These are phyloP conservation scores for Aspergillus neoniger DNA, from an alignment of 2,329 filamentous ascomycete species.

Conservation along the genomic window DNA sequence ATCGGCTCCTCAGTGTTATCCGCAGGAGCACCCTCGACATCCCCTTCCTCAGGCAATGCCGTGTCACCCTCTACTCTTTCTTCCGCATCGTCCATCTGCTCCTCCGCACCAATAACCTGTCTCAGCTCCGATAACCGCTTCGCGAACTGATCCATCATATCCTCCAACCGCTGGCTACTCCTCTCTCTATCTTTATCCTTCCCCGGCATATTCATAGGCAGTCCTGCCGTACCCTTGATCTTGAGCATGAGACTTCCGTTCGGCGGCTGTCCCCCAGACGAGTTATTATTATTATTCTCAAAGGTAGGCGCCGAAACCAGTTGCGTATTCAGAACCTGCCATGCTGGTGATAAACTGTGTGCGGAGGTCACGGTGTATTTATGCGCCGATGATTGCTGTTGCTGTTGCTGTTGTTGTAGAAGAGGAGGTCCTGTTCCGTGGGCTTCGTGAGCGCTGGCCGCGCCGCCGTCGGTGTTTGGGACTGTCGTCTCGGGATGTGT, in stretches of 20 bases:
- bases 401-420: conserved; percentile 12
- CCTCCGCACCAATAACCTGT: conserved; percentile 42
- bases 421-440: conserved; percentile 23
- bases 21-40: background rate
- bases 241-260: conserved; percentile 49
- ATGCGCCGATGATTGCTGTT: conserved; percentile 32
- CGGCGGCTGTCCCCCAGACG: conserved; percentile 53
- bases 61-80: background rate
- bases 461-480: conserved; percentile 15
- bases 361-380: conserved; percentile 63
- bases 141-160: conserved; percentile 51
- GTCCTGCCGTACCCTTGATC: conserved; percentile 44
- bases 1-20: background rate
- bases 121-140: conserved; percentile 47
- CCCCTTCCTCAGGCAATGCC: background rate
- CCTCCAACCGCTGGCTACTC: conserved; percentile 40
- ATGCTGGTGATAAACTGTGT: conserved; percentile 71
- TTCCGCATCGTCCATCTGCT: conserved; percentile 7
- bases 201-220: conserved; percentile 23
- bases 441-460: conserved; percentile 14
- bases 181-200: conserved; percentile 27
- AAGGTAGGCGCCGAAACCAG: conserved; percentile 65
- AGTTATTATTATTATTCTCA: conserved; percentile 55
- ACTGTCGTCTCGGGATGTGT: conserved; percentile 13
- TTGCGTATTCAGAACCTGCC: conserved; percentile 63